Conservation (phyloP, 1,139 yeast species). For the Pneumocystis wakefieldiae region DNA sequence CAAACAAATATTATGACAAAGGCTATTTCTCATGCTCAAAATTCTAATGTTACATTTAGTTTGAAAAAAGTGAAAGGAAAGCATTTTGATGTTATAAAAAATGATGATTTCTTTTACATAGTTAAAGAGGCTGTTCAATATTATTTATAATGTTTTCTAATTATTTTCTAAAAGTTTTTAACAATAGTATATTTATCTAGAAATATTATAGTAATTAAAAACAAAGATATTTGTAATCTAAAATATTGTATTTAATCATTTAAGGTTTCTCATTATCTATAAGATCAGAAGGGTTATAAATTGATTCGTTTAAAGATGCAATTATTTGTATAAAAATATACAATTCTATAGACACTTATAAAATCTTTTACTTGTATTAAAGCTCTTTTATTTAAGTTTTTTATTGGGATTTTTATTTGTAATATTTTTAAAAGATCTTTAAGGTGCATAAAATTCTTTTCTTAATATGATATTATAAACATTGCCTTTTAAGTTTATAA, state of each 20-base stretch:
- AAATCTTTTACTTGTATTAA: constrained; percentile 34
- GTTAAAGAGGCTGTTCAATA: background rate
- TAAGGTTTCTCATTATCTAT: constrained; percentile 54
- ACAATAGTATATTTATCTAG: constrained; percentile 7
- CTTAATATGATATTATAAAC: constrained; percentile 80
- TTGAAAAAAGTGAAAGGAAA: constrained; percentile 1
- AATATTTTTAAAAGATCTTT: constrained; percentile 36
- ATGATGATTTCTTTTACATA: background rate
- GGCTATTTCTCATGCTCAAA: background rate
- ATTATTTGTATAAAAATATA: constrained; percentile 20
- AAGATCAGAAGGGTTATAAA: constrained; percentile 55
- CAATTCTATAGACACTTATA: too few species aligned
- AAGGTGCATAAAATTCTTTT: constrained; percentile 78
- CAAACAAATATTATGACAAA: constrained; percentile 10
- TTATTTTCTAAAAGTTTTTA: constrained; percentile 6
- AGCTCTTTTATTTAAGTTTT: constrained; percentile 81
- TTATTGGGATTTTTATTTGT: constrained; percentile 96
- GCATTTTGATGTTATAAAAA: background rate
- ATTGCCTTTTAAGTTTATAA: constrained; percentile 67
- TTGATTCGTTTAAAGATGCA: constrained; percentile 34
- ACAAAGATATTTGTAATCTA: background rate
- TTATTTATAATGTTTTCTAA: background rate
- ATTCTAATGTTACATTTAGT: background rate
- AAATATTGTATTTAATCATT: constrained; percentile 46
- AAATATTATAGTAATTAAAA: background rate